Evolutionary conservation across 139 green algal species (phyloP).

Genomic region (Closterium sp.): DNA sequence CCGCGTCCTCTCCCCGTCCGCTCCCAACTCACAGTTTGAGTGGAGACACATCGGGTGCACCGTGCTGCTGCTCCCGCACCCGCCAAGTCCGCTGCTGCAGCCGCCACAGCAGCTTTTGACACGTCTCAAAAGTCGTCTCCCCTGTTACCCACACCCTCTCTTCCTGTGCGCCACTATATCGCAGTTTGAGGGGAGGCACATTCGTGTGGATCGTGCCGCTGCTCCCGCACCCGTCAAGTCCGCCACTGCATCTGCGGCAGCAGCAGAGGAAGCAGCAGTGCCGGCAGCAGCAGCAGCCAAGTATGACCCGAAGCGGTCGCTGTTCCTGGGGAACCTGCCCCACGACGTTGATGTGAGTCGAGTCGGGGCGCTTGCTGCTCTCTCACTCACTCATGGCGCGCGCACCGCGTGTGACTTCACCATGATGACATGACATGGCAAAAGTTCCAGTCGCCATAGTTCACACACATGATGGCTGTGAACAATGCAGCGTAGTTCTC

Average conservation of each 20-base stretch:
- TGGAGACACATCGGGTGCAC: slow-evolving; percentile 82
- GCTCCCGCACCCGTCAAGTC: neutral
- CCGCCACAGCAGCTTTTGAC: neutral
- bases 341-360: slow-evolving; percentile 59
- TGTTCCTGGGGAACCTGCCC: slow-evolving; percentile 88
- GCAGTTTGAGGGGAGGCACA: slow-evolving; percentile 61
- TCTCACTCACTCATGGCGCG: no score
- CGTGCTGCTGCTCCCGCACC: slow-evolving; percentile 33
- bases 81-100: neutral
- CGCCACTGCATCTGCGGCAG: neutral
- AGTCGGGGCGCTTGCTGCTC: neutral
- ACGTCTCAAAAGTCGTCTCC: no score
- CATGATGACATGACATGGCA: no score
- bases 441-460: no score
- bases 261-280: neutral
- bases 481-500: no score
- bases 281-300: slow-evolving; percentile 23
- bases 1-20: neutral
- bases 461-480: no score
- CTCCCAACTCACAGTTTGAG: neutral
- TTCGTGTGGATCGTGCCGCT: slow-evolving; percentile 75
- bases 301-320: slow-evolving; percentile 70
- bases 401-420: no score
- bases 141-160: no score
- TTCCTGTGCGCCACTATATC: neutral